Evolutionary conservation across 768 basidiomycete species (phyloP).

Genomic region (Lyophyllum atratum): DNA sequence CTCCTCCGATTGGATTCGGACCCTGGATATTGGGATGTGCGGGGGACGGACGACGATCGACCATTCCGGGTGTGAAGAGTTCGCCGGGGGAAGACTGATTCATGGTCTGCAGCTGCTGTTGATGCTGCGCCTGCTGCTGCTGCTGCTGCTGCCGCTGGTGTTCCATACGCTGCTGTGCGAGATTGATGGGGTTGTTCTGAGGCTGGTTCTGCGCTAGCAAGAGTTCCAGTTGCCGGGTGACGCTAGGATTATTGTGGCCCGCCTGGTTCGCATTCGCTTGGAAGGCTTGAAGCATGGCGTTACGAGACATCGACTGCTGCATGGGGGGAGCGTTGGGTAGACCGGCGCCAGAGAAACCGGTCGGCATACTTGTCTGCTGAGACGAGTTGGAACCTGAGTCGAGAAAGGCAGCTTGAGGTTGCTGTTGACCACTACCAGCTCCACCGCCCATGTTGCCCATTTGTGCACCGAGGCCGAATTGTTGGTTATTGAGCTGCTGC

Average conservation of each 20-base stretch:
- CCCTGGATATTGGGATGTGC: constrained; percentile 36
- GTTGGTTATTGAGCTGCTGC: constrained; percentile 40
- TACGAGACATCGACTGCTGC: constrained; percentile 31
- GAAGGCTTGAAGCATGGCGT: constrained; percentile 39
- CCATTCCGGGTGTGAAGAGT: constrained; percentile 50
- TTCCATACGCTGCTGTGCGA: constrained; percentile 25
- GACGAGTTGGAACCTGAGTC: constrained; percentile 33
- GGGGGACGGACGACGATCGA: constrained; percentile 53
- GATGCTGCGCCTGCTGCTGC: constrained; percentile 23
- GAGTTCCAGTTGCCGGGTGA: constrained; percentile 45
- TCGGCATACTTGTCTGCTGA: constrained; percentile 38
- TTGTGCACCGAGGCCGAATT: constrained; percentile 40
- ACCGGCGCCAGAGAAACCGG: constrained; percentile 40
- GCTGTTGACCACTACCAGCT: constrained; percentile 30
- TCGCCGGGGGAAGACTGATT: constrained; percentile 46
- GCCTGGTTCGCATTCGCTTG: constrained; percentile 29
- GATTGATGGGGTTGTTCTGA: constrained; percentile 39
- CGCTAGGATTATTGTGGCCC: constrained; percentile 20
- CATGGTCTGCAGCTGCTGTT: constrained; percentile 29
- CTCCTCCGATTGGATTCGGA: constrained; percentile 13
- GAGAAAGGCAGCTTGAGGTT: constrained; percentile 28
- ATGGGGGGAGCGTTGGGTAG: constrained; percentile 31
- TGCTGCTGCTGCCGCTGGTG: constrained; percentile 24
- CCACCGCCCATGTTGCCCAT: constrained; percentile 33
- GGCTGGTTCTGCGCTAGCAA: constrained; percentile 49